Evolutionary conservation across 306 rosid genomes (phyloP), one percentile per base, ranked within the genome.

Genomic region (Citrullus amarus): DNA sequence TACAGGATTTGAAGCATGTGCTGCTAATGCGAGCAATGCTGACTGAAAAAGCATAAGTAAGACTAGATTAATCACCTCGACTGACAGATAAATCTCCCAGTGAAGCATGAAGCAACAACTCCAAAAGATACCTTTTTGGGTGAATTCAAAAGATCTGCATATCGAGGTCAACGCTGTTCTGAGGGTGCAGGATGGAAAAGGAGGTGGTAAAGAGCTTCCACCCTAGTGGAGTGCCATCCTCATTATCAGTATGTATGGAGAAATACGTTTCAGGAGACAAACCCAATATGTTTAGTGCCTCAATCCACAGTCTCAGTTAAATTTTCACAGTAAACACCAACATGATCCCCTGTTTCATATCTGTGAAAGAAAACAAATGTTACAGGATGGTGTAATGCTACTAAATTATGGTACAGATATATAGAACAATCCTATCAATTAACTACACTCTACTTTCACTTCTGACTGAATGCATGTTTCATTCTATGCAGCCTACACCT

Each of bases 291-390:
- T 77, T 86, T 72, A 91, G 46, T 3, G 96, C 94, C 83, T 91
- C 98, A 70, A 70, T 91, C 96, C 78, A 93, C 97, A 43, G 84
- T 82, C 83, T 96, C 99, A 54, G 90, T 67, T 67, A 90, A 87
- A 86, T 96, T 96, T 86, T 92, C 99, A 85, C 96, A 90, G 88
- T 86, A 91, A 65, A 96, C 97, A 82, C 98, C 99, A 51, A 96
- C 98, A 80, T 93, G 99, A 85, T 96, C 99, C 79, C 99, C 99
- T 3, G 99, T 93, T 82, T 93, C 99, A 51, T 96, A 96, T 84
- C 99, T 96, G 91, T 63, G 77, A 82, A 81, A 76, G 44, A 66
- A 48, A 54, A 32, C 50, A 54, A 9, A 54, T 10, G 59, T 74
- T 34, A 10, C n/a, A 74, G 25, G 15, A 9, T 8, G 6, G n/a